Base-by-base conservation (phyloP, 805 yeast species). In the Candida incommunis region DNA sequence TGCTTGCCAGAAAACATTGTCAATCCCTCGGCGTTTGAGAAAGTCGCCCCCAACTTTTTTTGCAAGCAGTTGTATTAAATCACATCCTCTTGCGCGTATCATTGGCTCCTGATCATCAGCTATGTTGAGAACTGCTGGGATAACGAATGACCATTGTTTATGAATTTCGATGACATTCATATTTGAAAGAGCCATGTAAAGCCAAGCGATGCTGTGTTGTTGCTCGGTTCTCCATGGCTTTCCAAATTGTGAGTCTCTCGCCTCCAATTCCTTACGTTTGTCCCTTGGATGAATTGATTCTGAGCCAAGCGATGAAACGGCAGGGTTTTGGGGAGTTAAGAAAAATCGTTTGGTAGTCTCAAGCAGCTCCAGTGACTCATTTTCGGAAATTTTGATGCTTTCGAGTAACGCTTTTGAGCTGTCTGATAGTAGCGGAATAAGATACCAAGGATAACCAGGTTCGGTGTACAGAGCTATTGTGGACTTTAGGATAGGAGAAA, bases 71-170 rank as follows among this genome's bases (percentile, higher is more conserved):
- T 23, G 11, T 3, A 48, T 49, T 3, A 57, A 37, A 15, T 31
- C 26, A 18, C 53, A 51, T 2, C 62, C 65, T 13, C 44, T 48
- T 2, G 48, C 43, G 45, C 58, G 59, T 35, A 51, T 43, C 7
- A 20, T 26, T 3, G 55, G 42, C 1, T 59, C 58, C 9, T 51
- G 48, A 25, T 55, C 53, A 44, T 63, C 67, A 20, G 57, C 42
- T 25, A 54, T 45, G 24, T 57, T 54, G 16, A 63, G 52, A 15
- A 54, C 46, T 1, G 60, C 49, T 3, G 67, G 66, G 0, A 59
- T 47, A 2, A 63, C 24, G 11, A 60, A 45, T 3, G 62, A 44
- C 64, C 66, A 63, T 45, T 54, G 46, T 16, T 24, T 21, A 11
- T 43, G 7, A 25, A 25, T 25, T 13, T 25, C 13, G 7, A 13